A percentile compares a stretch with the other conserved stretches of the same genome.
These are phyloP conservation scores for Plasmopara viticola DNA, from an alignment of 352 stramenopile species.

Conservation along the genomic window DNA sequence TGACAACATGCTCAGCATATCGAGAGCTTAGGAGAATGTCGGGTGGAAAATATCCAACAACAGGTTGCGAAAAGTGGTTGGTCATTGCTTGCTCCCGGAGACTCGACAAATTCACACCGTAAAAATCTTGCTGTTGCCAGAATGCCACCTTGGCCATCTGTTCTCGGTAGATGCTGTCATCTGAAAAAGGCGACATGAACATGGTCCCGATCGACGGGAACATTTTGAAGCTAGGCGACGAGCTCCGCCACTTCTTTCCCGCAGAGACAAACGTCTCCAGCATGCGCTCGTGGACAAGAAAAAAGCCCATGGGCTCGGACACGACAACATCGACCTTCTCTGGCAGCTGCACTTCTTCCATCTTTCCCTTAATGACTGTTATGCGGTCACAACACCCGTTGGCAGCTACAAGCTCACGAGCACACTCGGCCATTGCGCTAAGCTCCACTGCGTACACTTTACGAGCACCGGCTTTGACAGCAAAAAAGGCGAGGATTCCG, in stretches of 20 bases:
- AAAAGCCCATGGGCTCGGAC: conserved; percentile 99
- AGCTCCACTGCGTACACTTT: conserved; percentile 95
- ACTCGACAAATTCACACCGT: conserved; percentile 93
- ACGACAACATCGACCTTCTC: conserved; percentile 98
- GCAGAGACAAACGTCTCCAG: conserved; percentile 96
- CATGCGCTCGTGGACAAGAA: conserved; percentile 99
- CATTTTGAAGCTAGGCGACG: conserved; percentile 78
- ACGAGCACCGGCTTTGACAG: conserved; percentile 93
- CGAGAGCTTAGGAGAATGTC: conserved; percentile 63
- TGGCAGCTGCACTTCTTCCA: conserved; percentile 95
- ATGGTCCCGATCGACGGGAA: conserved; percentile 97
- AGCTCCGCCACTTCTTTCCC: conserved; percentile 92
- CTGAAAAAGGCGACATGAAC: conserved; percentile 93
- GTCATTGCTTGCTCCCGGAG: conserved; percentile 93
- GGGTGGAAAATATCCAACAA: conserved; percentile 90
- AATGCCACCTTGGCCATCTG: conserved; percentile 91
- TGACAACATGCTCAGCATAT: conserved; percentile 63
- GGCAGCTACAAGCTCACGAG: conserved; percentile 87
- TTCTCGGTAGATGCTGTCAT: conserved; percentile 92
- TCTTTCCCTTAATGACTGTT: conserved; percentile 95
- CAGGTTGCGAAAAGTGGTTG: conserved; percentile 95
- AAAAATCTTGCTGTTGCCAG: conserved; percentile 95
- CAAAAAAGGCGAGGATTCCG: conserved; percentile 99
- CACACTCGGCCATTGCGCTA: conserved; percentile 97
- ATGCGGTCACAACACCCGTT: conserved; percentile 96